Conservation (phyloP, 1,139 yeast species). For the Geotrichum bryndzae region DNA sequence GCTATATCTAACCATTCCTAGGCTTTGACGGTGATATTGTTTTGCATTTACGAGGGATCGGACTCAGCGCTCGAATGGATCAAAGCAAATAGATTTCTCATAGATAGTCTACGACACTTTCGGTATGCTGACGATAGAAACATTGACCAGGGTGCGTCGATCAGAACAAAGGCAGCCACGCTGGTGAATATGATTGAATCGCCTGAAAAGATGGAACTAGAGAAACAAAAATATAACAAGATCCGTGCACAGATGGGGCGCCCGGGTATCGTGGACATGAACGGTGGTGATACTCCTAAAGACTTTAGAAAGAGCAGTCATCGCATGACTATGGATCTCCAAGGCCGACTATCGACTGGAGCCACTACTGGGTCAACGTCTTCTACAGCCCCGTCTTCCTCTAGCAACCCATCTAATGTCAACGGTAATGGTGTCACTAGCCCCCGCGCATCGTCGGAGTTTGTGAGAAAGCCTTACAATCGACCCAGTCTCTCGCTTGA, state of each 20-base stretch:
- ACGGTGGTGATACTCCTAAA: slow-evolving; percentile 15
- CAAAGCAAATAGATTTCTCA: slow-evolving; percentile 65
- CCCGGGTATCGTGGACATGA: slow-evolving; percentile 30
- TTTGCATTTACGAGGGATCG: slow-evolving; percentile 77
- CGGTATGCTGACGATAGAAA: slow-evolving; percentile 31
- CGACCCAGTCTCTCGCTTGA: slow-evolving; percentile 14
- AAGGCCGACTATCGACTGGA: slow-evolving; percentile 2
- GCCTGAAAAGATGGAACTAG: slow-evolving; percentile 29
- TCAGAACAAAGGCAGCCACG: slow-evolving; percentile 31
- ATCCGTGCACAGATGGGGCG: slow-evolving; percentile 32
- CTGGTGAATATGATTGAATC: slow-evolving; percentile 29
- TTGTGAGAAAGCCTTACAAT: background rate
- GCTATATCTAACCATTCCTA: slow-evolving; percentile 5
- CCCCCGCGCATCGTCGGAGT: slow-evolving; percentile 13
- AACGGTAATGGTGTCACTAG: slow-evolving; percentile 4
- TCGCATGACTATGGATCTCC: slow-evolving; percentile 13
- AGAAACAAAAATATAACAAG: slow-evolving; percentile 29
- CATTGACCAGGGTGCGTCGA: slow-evolving; percentile 31
- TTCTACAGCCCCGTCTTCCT: background rate
- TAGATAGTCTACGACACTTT: slow-evolving; percentile 61
- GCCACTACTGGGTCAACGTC: background rate
- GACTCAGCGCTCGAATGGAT: slow-evolving; percentile 88
- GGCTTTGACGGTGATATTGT: slow-evolving; percentile 79
- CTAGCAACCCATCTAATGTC: background rate
- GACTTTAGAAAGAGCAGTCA: slow-evolving; percentile 11